Percentiles rank a stretch among this genome's conserved stretches.
phyloP scores from a whole-genome alignment of 352 stramenopile genomes.

The Phytophthora cryptogea region DNA sequence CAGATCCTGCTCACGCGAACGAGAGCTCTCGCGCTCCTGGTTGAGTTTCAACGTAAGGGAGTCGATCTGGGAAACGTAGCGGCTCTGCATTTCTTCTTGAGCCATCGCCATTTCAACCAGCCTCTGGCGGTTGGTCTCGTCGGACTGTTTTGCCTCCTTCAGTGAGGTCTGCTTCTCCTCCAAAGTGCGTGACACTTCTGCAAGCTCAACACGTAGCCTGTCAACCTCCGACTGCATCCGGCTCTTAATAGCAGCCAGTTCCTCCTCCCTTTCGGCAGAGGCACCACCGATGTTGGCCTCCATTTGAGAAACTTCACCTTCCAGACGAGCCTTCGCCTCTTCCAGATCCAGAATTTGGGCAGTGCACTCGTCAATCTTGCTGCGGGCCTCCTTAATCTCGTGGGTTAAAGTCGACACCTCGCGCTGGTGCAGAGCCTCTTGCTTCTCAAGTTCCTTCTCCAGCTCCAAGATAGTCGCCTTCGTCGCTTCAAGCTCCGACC shows the following conservation, averaged over 20 bases:
- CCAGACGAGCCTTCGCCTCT: conserved; percentile 40
- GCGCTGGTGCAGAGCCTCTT: conserved; percentile 37
- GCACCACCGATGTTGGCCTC: conserved; percentile 41
- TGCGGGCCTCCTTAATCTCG: conserved; percentile 50
- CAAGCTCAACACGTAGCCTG: conserved; percentile 34
- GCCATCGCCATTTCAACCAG: conserved; percentile 47
- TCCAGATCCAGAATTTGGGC: conserved; percentile 42
- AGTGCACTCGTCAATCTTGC: conserved; percentile 42
- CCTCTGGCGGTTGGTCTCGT: conserved; percentile 43
- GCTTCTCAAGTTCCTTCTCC: conserved; percentile 43
- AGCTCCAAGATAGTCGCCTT: conserved; percentile 41
- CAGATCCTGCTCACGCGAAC: conserved; percentile 47
- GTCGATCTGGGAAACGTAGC: conserved; percentile 45
- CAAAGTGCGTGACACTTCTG: conserved; percentile 32
- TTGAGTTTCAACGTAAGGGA: conserved; percentile 47
- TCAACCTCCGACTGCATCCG: conserved; percentile 37
- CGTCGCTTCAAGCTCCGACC: conserved; percentile 39
- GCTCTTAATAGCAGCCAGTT: conserved; percentile 26
- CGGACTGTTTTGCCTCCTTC: conserved; percentile 35
- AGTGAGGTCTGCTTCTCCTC: conserved; percentile 42
- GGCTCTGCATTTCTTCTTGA: conserved; percentile 52
- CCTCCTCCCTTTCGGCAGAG: conserved; percentile 36
- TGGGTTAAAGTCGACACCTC: conserved; percentile 45
- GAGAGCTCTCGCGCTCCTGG: conserved; percentile 49
- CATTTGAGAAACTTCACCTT: conserved; percentile 44